Evolutionary conservation across 2,329 filamentous ascomycete species (phyloP), one percentile per base, ranked within the genome.

Genomic region (Sarocladium oryzae): DNA sequence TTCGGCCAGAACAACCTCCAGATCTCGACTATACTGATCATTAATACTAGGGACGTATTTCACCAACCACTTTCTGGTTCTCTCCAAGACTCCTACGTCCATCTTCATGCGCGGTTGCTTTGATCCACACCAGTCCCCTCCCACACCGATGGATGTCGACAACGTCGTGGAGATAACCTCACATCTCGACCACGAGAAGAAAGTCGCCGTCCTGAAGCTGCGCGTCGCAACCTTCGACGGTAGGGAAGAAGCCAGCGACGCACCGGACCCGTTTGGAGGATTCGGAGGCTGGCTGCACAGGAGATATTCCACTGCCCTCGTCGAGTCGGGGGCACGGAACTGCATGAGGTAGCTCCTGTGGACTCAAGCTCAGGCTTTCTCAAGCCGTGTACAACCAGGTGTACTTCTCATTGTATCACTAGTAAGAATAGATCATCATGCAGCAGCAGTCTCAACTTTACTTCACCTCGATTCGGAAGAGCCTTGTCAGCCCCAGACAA

Each of bases 91-190:
- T 4, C 45, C 33, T 13, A 40, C 4, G 7, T 41, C 36, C 7
- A 40, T 51, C 49, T 41, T 41, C 35, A 51, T 51, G 49, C 33
- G 49, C 36, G 21, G 35, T 6, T 40, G 49, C 49, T 40, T 51
- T 33, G 49, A 51, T 33, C 35, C 49, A 11, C 45, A 49, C 16
- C 45, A 32, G 28, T 49, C 45, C 23, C 45, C 45, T n/a, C 32
- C 20, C n/a, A 23, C 8, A 16, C 45, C 45, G 10, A 32, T 11
- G 45, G 16, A 49, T 18, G 28, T 35, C 18, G 45, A 49, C n/a
- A 49, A 49, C 20, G 28, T 49, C 11, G 45, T 49, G 13, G 45
- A 49, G 45, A 36, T 49, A 24, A 33, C 6, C 3, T 21, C 45
- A 6, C 4, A 49, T 3, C 7, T 49, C n/a, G 45, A 49, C 16